These are phyloP conservation scores for Mycotypha africana DNA, from an alignment of 371 early-diverging fungal genomes.

Conservation along the genomic window DNA sequence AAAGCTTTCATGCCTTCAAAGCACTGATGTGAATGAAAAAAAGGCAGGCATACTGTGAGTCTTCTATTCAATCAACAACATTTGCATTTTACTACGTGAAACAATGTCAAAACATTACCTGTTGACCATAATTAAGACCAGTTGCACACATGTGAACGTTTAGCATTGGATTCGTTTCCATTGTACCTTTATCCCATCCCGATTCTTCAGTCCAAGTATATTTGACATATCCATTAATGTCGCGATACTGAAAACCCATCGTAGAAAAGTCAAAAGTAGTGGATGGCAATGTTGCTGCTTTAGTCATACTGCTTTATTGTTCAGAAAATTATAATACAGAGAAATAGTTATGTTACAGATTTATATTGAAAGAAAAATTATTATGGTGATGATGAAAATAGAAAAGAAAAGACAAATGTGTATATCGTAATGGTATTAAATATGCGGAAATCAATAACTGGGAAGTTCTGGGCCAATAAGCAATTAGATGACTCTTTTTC, in stretches of 20 bases:
- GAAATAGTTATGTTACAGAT: not conserved
- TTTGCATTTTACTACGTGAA: not conserved
- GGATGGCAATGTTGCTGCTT: constrained; percentile 23
- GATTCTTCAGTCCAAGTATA: constrained; percentile 57
- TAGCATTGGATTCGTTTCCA: constrained; percentile 44
- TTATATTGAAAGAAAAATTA: not conserved
- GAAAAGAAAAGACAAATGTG: not conserved
- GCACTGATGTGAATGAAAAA: too few species aligned
- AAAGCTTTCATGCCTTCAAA: constrained; percentile 86
- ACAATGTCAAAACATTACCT: too few species aligned
- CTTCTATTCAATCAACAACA: not conserved
- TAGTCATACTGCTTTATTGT: constrained; percentile 5
- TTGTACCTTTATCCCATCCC: constrained; percentile 61
- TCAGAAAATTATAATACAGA: too few species aligned
- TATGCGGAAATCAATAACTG: too few species aligned
- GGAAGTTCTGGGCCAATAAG: constrained; percentile 2
- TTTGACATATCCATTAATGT: constrained; percentile 58
- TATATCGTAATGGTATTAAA: too few species aligned
- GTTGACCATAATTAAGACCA: constrained; percentile 71
- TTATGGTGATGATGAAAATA: too few species aligned
- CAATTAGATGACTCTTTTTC: constrained; percentile 9
- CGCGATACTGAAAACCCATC: constrained; percentile 66
- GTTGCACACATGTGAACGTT: constrained; percentile 54
- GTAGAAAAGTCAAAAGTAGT: constrained; percentile 60
- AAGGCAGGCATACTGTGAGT: too few species aligned